Evolutionary conservation across 2,329 filamentous ascomycete genomes (phyloP).

Genomic region (Tolypocladium tundrense): DNA sequence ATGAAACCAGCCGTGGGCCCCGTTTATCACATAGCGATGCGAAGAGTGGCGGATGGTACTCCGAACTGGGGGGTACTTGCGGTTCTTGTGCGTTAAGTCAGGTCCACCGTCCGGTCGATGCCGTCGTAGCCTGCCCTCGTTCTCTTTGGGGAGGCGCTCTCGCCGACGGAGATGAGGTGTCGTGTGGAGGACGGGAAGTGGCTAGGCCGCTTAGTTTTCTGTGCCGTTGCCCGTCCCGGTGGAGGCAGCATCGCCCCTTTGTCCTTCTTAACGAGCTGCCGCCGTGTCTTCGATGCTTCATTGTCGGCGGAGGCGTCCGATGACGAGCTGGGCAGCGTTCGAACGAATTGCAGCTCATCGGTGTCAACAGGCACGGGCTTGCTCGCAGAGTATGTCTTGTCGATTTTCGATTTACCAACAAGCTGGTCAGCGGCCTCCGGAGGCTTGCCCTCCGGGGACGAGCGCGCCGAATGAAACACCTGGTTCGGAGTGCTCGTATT

Average conservation of each 20-base stretch:
- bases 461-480: constrained; percentile 11
- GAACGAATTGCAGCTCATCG: neutral
- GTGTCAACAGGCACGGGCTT: neutral
- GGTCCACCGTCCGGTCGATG: constrained; percentile 15
- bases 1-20: neutral
- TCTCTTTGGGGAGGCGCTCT: neutral
- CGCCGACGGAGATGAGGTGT: neutral
- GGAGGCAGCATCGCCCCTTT: neutral
- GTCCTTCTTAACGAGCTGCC: neutral
- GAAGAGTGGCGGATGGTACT: neutral
- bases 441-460: constrained; percentile 7
- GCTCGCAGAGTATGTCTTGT: neutral
- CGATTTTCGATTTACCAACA: neutral
- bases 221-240: neutral
- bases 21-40: neutral
- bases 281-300: neutral
- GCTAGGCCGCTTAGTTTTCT: neutral
- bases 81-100: constrained; percentile 2
- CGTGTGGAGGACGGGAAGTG: neutral
- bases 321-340: constrained; percentile 3
- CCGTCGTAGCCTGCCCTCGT: constrained; percentile 16
- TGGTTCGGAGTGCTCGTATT: constrained; percentile 5
- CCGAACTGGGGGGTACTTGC: neutral
- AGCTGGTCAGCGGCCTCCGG: neutral
- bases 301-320: neutral